These are phyloP conservation scores for Coleophoma eucalyptorum DNA, from an alignment of 2,329 filamentous ascomycete genomes.

Conservation along the genomic window DNA sequence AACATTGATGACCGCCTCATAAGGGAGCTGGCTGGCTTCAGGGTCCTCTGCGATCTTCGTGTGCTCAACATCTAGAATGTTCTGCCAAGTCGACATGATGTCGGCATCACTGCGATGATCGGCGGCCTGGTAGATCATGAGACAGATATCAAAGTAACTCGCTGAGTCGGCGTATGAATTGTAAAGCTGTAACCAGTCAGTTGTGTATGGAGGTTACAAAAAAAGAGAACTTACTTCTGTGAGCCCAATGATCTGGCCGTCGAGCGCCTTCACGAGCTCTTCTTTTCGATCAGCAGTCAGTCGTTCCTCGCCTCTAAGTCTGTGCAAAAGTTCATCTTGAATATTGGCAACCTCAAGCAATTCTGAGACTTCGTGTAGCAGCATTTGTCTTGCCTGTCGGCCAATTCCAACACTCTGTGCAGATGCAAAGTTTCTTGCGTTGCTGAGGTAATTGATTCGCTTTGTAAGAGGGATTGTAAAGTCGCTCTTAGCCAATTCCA, in stretches of 20 bases:
- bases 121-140: conserved; percentile 87
- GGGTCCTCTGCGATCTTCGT: conserved; percentile 33
- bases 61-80: conserved; percentile 72
- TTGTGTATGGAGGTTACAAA: conserved; percentile 1
- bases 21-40: conserved; percentile 49
- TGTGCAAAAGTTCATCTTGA: conserved; percentile 84
- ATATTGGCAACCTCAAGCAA: conserved; percentile 91
- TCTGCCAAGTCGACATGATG: conserved; percentile 80
- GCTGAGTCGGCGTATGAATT: conserved; percentile 89
- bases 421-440: conserved; percentile 88
- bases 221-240: conserved; percentile 59
- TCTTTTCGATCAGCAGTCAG: conserved; percentile 59
- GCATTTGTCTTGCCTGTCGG: conserved; percentile 76
- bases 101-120: conserved; percentile 87
- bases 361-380: conserved; percentile 81
- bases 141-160: conserved; percentile 88
- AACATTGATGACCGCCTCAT: conserved; percentile 64
- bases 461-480: conserved; percentile 78
- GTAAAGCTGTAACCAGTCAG: conserved; percentile 61
- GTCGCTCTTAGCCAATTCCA: conserved; percentile 76
- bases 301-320: conserved; percentile 69
- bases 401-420: conserved; percentile 74
- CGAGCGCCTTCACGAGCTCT: conserved; percentile 63
- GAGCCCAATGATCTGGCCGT: conserved; percentile 74
- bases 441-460: conserved; percentile 83